Percentiles rank a stretch among this genome's conserved stretches.
Conservation (phyloP, 2,329 filamentous ascomycete species). For the Colletotrichum sp. region DNA sequence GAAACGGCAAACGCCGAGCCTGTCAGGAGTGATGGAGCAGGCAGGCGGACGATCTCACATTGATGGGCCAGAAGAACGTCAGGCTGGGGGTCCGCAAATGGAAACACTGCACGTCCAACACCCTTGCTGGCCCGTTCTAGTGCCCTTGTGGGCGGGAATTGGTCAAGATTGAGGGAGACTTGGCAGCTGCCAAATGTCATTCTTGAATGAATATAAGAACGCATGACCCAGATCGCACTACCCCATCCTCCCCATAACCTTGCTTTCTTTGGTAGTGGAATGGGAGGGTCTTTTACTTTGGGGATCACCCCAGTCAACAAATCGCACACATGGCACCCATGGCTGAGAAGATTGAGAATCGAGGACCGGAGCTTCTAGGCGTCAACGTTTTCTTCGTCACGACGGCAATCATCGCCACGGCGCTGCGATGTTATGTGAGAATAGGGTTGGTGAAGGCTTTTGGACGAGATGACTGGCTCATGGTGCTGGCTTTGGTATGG, state of each 20-base stretch:
- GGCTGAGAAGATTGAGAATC: constrained; percentile 32
- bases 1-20: neutral
- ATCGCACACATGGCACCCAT: neutral
- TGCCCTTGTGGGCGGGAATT: neutral
- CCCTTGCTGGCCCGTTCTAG: neutral
- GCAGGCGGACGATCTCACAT: neutral
- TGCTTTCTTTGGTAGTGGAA: neutral
- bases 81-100: neutral
- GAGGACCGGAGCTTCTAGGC: constrained; percentile 37
- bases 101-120: neutral
- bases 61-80: neutral
- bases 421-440: constrained; percentile 39
- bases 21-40: neutral
- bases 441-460: constrained; percentile 40
- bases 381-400: constrained; percentile 35
- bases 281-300: neutral
- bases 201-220: neutral
- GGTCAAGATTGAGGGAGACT: neutral
- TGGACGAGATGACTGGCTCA: constrained; percentile 44
- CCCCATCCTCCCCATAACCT: neutral
- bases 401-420: constrained; percentile 30
- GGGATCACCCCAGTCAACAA: neutral
- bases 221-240: neutral
- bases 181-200: neutral
- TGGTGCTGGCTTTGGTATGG: constrained; percentile 38